A percentile compares a stretch with the other conserved stretches of the same genome.
Evolutionary conservation across 2,329 filamentous ascomycete species (phyloP).

Genomic region (Claviceps cyperi): DNA sequence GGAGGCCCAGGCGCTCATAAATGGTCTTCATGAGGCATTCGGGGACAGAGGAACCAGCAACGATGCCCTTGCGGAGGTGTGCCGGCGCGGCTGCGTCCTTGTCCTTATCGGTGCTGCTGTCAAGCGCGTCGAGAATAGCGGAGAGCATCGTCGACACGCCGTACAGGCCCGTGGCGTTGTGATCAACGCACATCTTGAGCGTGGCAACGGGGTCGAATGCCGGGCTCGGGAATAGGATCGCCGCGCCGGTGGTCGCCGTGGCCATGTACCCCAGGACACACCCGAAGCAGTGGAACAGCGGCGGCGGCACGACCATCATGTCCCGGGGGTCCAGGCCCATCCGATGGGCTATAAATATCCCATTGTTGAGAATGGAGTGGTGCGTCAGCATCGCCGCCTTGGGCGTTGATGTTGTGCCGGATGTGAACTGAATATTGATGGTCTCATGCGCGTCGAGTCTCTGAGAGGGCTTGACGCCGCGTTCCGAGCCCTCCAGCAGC

Average conservation of each 20-base stretch:
- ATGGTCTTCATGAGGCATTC: constrained; percentile 65
- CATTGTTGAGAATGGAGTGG: constrained; percentile 83
- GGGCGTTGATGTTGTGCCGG: constrained; percentile 78
- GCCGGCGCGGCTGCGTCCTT: constrained; percentile 8
- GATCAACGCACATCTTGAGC: constrained; percentile 40
- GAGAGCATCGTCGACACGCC: constrained; percentile 91
- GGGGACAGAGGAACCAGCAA: constrained; percentile 75
- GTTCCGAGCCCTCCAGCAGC: constrained; percentile 22
- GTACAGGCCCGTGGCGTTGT: constrained; percentile 53
- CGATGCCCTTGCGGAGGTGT: constrained; percentile 72
- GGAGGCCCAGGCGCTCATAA: constrained; percentile 59
- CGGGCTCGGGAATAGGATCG: constrained; percentile 74
- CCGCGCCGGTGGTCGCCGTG: constrained; percentile 63
- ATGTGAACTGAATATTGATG: constrained; percentile 94
- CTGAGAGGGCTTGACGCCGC: constrained; percentile 15
- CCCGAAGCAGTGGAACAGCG: constrained; percentile 84
- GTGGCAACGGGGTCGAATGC: constrained; percentile 71
- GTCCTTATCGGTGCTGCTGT: constrained; percentile 19
- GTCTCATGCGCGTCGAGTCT: constrained; percentile 49
- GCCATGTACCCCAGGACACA: constrained; percentile 92
- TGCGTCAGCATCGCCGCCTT: constrained; percentile 88
- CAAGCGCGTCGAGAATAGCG: constrained; percentile 74
- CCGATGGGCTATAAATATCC: constrained; percentile 64
- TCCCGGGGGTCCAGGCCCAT: constrained; percentile 69
- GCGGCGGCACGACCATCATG: constrained; percentile 70